These are phyloP conservation scores for Erysimum cheiranthoides DNA, from an alignment of 345 rosid species.

Conservation along the genomic window DNA sequence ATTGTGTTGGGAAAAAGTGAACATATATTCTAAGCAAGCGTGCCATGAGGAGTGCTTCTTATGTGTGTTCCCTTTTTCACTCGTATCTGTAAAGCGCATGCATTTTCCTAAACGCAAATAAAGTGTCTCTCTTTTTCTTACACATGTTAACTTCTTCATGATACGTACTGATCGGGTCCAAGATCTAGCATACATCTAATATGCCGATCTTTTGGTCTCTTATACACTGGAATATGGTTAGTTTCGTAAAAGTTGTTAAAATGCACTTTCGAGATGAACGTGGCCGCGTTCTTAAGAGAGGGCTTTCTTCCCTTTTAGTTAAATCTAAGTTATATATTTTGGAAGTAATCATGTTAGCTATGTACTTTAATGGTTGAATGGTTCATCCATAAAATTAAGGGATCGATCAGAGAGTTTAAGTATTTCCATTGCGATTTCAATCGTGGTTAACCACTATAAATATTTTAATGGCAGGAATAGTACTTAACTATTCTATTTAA, in stretches of 20 bases:
- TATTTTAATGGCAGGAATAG: neutral
- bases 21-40: constrained; percentile 38
- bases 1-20: constrained; percentile 41
- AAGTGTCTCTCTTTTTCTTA: constrained; percentile 38
- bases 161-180: constrained; percentile 36
- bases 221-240: constrained; percentile 6
- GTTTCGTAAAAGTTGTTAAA: constrained; percentile 4
- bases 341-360: neutral
- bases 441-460: neutral
- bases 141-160: constrained; percentile 38
- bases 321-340: constrained; percentile 12
- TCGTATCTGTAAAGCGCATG: constrained; percentile 41
- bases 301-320: neutral
- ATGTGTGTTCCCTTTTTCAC: constrained; percentile 30
- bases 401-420: no score
- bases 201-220: constrained; percentile 18
- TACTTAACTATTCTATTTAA: no score
- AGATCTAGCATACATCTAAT: constrained; percentile 28
- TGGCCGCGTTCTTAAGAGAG: constrained; percentile 16
- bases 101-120: constrained; percentile 36
- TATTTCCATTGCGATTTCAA: no score
- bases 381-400: neutral
- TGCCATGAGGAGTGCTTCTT: constrained; percentile 43
- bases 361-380: neutral
- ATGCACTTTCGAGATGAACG: constrained; percentile 5